These are phyloP conservation scores for Kwoniella mangroviensis DNA, from an alignment of 768 basidiomycete species.

Conservation along the genomic window DNA sequence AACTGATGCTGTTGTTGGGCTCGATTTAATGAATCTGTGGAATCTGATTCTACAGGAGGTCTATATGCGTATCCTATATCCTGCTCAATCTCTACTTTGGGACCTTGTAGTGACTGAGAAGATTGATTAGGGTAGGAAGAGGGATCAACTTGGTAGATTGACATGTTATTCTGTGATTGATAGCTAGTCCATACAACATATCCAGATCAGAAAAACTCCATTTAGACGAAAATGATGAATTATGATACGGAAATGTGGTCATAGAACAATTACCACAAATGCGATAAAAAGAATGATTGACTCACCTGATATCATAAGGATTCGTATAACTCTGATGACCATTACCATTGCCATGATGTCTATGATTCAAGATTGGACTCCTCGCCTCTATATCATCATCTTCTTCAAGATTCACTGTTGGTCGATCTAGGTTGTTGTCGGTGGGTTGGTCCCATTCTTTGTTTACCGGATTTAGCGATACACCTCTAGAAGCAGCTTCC, in stretches of 20 bases:
- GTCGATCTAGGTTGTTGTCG: background rate
- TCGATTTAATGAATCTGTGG: slow-evolving; percentile 2
- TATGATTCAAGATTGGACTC: slow-evolving; percentile 34
- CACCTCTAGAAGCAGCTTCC: slow-evolving; percentile 39
- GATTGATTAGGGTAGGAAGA: background rate
- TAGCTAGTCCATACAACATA: slow-evolving; percentile 22
- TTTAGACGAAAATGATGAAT: too few species aligned
- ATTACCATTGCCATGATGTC: background rate
- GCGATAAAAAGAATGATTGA: background rate
- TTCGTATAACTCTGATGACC: slow-evolving; percentile 34
- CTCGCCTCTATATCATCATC: slow-evolving; percentile 40
- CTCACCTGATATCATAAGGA: slow-evolving; percentile 47
- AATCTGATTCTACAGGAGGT: slow-evolving; percentile 1
- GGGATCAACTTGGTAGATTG: slow-evolving; percentile 39
- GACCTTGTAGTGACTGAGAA: background rate
- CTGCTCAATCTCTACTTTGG: slow-evolving; percentile 18
- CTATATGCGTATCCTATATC: slow-evolving; percentile 32
- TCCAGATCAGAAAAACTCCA: too few species aligned
- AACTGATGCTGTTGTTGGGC: slow-evolving; percentile 1
- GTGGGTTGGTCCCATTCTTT: slow-evolving; percentile 19
- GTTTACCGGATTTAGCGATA: slow-evolving; percentile 23
- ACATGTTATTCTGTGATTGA: slow-evolving; percentile 35
- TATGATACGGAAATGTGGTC: too few species aligned
- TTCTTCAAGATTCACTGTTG: background rate
- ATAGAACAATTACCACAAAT: too few species aligned